Evolutionary conservation across 2,329 filamentous ascomycete species (phyloP).

Genomic region (Ceratocystis papillata): DNA sequence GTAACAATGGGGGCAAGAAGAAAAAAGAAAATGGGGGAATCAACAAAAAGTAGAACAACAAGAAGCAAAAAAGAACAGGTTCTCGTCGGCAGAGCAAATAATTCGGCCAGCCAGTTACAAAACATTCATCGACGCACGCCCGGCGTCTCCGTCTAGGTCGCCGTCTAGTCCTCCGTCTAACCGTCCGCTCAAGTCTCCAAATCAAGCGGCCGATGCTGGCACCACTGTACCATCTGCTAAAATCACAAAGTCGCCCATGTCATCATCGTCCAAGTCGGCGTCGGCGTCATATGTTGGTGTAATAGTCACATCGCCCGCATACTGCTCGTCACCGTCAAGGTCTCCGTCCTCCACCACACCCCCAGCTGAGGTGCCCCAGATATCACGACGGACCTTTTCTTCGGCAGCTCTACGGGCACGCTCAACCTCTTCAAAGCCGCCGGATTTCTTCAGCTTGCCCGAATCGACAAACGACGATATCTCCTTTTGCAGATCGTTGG

Average conservation of each 20-base stretch:
- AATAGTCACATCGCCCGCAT: slow-evolving; percentile 13
- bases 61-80: background rate
- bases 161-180: too few species aligned
- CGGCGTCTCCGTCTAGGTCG: too few species aligned
- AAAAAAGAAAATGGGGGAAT: background rate
- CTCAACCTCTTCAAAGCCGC: slow-evolving; percentile 89
- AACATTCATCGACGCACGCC: background rate
- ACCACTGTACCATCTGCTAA: slow-evolving; percentile 23
- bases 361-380: slow-evolving; percentile 46
- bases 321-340: slow-evolving; percentile 26
- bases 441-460: slow-evolving; percentile 88
- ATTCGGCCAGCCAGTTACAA: background rate
- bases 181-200: background rate
- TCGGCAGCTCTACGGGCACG: slow-evolving; percentile 74
- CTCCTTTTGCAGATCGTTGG: slow-evolving; percentile 72
- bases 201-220: slow-evolving; percentile 1
- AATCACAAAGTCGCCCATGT: slow-evolving; percentile 24
- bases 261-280: slow-evolving; percentile 18
- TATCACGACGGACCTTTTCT: slow-evolving; percentile 72
- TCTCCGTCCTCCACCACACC: slow-evolving; percentile 34
- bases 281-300: slow-evolving; percentile 14
- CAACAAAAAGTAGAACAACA: background rate
- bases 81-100: background rate
- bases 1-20: background rate
- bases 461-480: slow-evolving; percentile 76